Base-by-base conservation (phyloP, 179 eudicot species). In the Monotropa hypopitys region DNA sequence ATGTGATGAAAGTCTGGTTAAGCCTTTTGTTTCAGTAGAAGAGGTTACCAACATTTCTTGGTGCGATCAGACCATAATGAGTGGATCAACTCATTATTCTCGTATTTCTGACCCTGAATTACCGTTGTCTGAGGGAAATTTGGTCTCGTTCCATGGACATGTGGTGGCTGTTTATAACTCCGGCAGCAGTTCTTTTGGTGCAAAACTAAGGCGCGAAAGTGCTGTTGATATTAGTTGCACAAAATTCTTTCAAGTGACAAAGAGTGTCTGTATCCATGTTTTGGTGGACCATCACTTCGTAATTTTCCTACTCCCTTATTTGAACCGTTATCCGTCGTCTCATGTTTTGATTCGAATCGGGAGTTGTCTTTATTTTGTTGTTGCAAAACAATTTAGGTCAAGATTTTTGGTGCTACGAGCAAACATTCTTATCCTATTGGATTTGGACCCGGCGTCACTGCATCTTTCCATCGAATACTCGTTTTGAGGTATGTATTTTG, bases 381-480 rank as follows among this genome's bases (percentile, higher is more conserved):
- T 79, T 70, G 65, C 45, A 38, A 53, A 77, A 74, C 54, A 81
- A 50, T 50, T 32, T 77, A 95, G 99, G 88, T 88, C 81, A 86
- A 71, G 81, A 85, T 95, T 84, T 78, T 79, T 71, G 90, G 90
- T 77, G 70, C 77, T 72, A 56, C 83, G 61, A 76, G 85, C 63
- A 86, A 86, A 77, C 59, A 85, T 73, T 80, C 84, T 81, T 84
- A 49, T 79, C 99, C 97, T 71, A 59, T 91, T 73, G 99, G 97
- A 78, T 84, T 95, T 74, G 93, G 93, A 79, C 86, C 85, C 77
- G 97, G 94, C 77, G 85, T 90, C 35, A 79, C 76, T 78, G 97
- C 87, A 79, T 84, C 84, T 63, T 92, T 91, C 80, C 89, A 89
- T 86, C 85, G 97, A 75, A 45, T 92, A 79, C 97, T 92, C 77